Evolutionary conservation across 2,329 filamentous ascomycete species (phyloP), one percentile per base, ranked within the genome.

Genomic region (Fusarium marasasianum): DNA sequence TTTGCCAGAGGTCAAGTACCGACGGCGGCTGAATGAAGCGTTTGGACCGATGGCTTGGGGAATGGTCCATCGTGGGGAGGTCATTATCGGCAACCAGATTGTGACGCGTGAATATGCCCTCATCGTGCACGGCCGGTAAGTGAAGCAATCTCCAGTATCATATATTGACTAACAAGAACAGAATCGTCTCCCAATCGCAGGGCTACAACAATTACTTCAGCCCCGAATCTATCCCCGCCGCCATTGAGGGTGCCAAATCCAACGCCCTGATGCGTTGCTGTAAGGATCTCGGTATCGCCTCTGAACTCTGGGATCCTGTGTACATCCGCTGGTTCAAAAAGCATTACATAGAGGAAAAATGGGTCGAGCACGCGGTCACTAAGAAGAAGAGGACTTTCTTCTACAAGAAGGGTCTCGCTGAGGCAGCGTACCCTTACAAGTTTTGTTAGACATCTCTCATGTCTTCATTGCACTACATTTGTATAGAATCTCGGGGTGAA

Each of bases 191-290:
- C 35, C 93, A 98, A 76, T 95, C 96, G 2, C 93, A 96, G 75
- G 96, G 96, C 80, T 96, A 98, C 83, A 96, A 98, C 86, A 91
- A 93, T 76, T 99, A 97, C 84, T 99, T 98, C 85, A 91, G 90
- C 77, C 89, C 94, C 40, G 95, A 98, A 77, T 93, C 93, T 63
- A 95, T 99, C 73, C 95, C 96, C 33, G 98, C 95, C 4, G 95
- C 96, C 14, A 95, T 95, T 69, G 96, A 99, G 84, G 96, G 96
- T 60, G 97, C 95, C 88, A 98, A 98, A 84, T 98, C 95, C 72
- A 99, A 99, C 81, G 96, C 96, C 18, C 88, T 99, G 76, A 97
- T 98, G 91, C 93, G 96, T 66, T 98, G 96, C 88, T 98, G 96
- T 87, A 99, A 99, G 86, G 96, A 99, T 82, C 86, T 99, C 38